Percentiles rank a stretch among this genome's conserved stretches.
These are phyloP conservation scores for Colletotrichum echinochloae DNA, from an alignment of 2,329 filamentous ascomycete genomes.

Conservation along the genomic window DNA sequence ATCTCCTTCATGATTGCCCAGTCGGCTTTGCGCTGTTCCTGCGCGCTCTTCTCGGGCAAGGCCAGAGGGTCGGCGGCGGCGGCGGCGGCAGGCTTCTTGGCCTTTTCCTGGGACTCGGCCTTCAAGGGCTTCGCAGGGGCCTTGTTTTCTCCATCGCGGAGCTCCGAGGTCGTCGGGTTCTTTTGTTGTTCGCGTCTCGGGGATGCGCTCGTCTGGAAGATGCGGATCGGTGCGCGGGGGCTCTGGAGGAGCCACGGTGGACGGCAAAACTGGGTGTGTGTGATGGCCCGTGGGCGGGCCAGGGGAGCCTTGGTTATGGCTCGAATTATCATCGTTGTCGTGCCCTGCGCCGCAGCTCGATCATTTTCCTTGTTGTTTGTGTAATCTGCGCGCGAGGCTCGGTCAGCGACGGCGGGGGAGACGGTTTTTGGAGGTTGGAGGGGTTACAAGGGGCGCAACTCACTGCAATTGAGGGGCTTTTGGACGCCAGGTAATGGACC, in stretches of 20 bases:
- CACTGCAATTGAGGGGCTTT: not conserved
- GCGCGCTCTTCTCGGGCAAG: constrained; percentile 74
- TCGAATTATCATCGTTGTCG: constrained; percentile 41
- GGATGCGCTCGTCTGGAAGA: constrained; percentile 40
- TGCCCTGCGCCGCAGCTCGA: constrained; percentile 33
- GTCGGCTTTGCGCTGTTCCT: constrained; percentile 95
- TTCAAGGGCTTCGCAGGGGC: not conserved
- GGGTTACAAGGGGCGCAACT: constrained; percentile 2
- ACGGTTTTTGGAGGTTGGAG: not conserved
- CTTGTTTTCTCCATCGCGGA: constrained; percentile 6
- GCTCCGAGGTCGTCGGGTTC: constrained; percentile 9
- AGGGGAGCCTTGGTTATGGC: constrained; percentile 37
- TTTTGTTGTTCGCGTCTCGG: constrained; percentile 27
- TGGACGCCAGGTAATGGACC: not conserved
- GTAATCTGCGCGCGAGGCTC: constrained; percentile 1
- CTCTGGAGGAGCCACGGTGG: constrained; percentile 40
- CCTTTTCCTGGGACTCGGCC: constrained; percentile 10
- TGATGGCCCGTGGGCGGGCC: constrained; percentile 34
- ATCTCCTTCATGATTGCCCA: constrained; percentile 99
- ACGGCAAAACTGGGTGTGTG: constrained; percentile 16
- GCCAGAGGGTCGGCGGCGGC: constrained; percentile 66
- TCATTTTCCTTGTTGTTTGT: constrained; percentile 26
- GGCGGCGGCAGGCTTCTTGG: constrained; percentile 33
- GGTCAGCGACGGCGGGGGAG: constrained; percentile 25
- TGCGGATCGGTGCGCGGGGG: constrained; percentile 32